Conservation (phyloP, 139 green algal genomes). For the Trebouxia sp. region DNA sequence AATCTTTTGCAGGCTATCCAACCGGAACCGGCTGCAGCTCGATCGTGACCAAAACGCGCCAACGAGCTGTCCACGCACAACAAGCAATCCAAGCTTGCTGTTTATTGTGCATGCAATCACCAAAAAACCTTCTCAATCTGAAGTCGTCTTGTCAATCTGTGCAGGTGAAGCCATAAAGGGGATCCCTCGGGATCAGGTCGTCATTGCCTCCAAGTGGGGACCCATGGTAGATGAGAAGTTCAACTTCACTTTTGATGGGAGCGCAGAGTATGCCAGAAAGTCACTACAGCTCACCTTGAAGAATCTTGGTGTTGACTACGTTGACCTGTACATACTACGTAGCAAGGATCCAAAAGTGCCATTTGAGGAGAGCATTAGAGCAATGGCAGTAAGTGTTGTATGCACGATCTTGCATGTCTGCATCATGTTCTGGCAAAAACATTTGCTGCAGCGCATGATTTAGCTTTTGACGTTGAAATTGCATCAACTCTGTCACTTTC, state of each 20-base stretch:
- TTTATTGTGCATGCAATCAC: too few species aligned
- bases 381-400: not conserved
- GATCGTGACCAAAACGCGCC: not conserved
- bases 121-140: too few species aligned
- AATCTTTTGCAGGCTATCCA: too few species aligned
- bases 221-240: not conserved
- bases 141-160: too few species aligned
- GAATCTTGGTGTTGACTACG: not conserved
- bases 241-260: not conserved
- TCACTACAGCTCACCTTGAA: not conserved
- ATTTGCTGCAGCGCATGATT: too few species aligned
- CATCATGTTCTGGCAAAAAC: too few species aligned
- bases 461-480: too few species aligned
- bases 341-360: not conserved
- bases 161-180: constrained; percentile 13
- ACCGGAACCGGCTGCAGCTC: too few species aligned
- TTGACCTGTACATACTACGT: constrained; percentile 4
- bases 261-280: not conserved
- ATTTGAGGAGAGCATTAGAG: not conserved
- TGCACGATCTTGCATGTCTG: too few species aligned
- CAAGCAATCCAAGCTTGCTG: too few species aligned
- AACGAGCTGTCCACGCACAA: too few species aligned
- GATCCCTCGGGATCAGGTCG: not conserved
- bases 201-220: constrained; percentile 5
- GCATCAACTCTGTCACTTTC: too few species aligned